Evolutionary conservation across 768 basidiomycete genomes (phyloP).

Genomic region (Cystobasidium tubakii): DNA sequence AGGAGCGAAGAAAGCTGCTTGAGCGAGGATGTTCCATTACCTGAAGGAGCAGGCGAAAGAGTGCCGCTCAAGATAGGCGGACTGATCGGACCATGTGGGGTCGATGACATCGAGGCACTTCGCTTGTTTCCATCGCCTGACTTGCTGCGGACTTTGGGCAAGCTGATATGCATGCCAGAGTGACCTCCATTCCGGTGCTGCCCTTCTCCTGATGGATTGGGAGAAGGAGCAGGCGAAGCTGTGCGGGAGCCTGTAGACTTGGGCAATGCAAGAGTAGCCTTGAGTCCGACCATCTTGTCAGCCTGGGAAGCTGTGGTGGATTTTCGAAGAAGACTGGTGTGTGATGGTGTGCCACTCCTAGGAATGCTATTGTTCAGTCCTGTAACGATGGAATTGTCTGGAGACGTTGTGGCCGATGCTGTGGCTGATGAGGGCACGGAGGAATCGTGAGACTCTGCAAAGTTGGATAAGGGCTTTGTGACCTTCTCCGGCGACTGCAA

Average conservation of each 20-base stretch:
- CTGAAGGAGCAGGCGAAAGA: neutral
- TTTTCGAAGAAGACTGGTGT: neutral
- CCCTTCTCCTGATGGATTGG: constrained; percentile 13
- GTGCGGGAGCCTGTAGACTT: neutral
- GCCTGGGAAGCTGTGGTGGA: neutral
- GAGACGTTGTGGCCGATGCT: neutral
- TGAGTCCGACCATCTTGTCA: constrained; percentile 29
- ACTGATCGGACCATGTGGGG: neutral
- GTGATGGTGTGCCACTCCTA: neutral
- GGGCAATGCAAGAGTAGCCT: constrained; percentile 28
- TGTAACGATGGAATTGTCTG: neutral
- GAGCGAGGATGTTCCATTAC: neutral
- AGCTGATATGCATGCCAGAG: constrained; percentile 4
- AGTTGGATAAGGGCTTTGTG: neutral
- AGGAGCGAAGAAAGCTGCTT: constrained; percentile 27
- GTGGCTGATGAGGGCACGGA: neutral
- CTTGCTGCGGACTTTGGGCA: neutral
- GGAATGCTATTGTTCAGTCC: neutral
- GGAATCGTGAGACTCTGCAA: neutral
- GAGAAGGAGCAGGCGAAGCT: constrained; percentile 6
- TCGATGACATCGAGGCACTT: neutral
- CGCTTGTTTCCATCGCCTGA: constrained; percentile 27
- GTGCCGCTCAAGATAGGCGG: neutral
- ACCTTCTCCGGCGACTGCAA: constrained; percentile 13
- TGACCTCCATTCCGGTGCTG: neutral